Conservation (phyloP, 108 stramenopile species). For the Cylindrotheca fusiformis region DNA sequence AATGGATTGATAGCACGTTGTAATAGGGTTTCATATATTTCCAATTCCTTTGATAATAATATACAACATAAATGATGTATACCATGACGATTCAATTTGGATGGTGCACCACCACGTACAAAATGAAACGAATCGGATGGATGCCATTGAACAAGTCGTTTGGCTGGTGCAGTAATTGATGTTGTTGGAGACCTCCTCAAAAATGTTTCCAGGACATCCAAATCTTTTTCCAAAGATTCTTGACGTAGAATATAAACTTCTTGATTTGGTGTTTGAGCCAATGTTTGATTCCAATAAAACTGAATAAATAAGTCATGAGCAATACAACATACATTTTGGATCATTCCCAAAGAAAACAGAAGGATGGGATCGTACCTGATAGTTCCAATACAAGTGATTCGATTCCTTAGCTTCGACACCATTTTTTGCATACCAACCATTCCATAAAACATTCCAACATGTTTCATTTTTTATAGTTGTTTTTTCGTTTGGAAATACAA, state of each 20-base stretch:
- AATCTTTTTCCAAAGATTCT: conserved; percentile 5
- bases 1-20: too few species aligned
- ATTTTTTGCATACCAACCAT: conserved; percentile 14
- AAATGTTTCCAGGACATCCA: conserved; percentile 7
- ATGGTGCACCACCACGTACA: conserved; percentile 5
- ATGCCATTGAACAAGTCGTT: not conserved
- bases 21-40: too few species aligned
- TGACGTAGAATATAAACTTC: conserved; percentile 7
- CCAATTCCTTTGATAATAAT: not conserved
- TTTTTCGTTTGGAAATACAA: not conserved
- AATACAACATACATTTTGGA: not conserved
- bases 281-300: conserved; percentile 20
- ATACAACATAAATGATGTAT: conserved; percentile 7
- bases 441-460: too few species aligned
- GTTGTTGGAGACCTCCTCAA: not conserved
- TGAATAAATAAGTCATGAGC: not conserved
- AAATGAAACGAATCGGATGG: conserved; percentile 11
- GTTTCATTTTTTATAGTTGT: too few species aligned
- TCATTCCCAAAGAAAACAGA: not conserved
- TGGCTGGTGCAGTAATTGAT: not conserved
- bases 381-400: conserved; percentile 28
- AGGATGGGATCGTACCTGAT: conserved; percentile 13
- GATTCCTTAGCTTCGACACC: conserved; percentile 13
- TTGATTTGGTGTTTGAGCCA: not conserved
- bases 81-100: not conserved